Percentiles rank a stretch among this genome's conserved stretches.
Evolutionary conservation across 192 early-diverging fungal genomes (phyloP).

Genomic region (Allomyces macrogynus): DNA sequence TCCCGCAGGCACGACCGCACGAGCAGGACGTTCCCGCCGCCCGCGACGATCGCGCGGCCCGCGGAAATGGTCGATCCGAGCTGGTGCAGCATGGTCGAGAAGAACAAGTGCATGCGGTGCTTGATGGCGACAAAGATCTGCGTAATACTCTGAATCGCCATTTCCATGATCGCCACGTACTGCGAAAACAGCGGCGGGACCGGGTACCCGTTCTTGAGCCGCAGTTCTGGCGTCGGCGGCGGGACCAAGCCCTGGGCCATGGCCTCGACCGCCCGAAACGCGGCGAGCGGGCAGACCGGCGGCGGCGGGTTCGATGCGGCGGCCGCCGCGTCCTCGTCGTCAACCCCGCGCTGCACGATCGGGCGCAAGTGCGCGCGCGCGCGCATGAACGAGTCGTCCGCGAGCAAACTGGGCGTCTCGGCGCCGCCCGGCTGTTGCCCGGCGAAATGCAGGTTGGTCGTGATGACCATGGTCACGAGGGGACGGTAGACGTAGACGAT

Average conservation of each 20-base stretch:
- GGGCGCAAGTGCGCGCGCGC: not conserved
- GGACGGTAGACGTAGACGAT: not conserved
- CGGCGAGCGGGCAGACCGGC: not conserved
- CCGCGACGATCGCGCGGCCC: not conserved
- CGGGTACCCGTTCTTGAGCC: not conserved
- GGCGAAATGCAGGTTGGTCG: not conserved
- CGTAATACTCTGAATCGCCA: not conserved
- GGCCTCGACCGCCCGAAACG: not conserved
- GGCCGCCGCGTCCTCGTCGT: not conserved
- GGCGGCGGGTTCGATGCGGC: not conserved
- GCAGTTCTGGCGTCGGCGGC: not conserved
- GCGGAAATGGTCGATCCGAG: not conserved
- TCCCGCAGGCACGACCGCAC: not conserved
- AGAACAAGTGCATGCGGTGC: not conserved
- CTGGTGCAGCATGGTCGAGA: not conserved
- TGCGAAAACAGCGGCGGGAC: not conserved
- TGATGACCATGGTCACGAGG: not conserved
- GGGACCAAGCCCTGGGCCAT: not conserved
- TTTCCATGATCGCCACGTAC: not conserved
- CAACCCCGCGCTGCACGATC: not conserved
- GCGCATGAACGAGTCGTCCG: too few relatives aligned
- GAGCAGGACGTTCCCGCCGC: not conserved
- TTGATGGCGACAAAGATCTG: not conserved
- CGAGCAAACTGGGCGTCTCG: too few relatives aligned
- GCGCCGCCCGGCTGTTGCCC: too few relatives aligned